Conservation (phyloP, 352 stramenopile species). For the Phytophthora hybrid region DNA sequence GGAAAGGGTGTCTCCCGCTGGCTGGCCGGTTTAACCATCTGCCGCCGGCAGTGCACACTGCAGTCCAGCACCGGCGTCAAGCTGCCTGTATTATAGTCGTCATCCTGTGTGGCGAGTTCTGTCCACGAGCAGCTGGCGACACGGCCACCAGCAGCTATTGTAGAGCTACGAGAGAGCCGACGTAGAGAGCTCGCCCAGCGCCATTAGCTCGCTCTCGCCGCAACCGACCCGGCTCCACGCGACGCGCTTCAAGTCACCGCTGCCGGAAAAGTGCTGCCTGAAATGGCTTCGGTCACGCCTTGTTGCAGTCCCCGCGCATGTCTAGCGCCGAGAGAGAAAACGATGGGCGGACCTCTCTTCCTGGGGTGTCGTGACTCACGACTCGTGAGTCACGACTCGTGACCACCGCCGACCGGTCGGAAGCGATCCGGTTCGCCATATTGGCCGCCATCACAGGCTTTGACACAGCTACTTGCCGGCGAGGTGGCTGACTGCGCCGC, state of each 20-base stretch:
- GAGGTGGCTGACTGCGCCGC: not conserved
- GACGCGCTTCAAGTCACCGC: constrained; percentile 28
- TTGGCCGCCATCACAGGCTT: constrained; percentile 26
- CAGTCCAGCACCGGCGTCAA: constrained; percentile 2
- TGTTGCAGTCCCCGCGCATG: constrained; percentile 9
- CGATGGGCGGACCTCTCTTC: constrained; percentile 3
- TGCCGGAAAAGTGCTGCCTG: not conserved
- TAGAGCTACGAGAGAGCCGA: too few species aligned
- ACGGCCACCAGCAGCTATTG: not conserved
- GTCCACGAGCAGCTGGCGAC: constrained; percentile 19
- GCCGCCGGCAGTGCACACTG: not conserved
- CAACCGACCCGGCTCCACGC: constrained; percentile 20
- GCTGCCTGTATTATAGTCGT: not conserved
- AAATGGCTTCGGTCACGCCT: constrained; percentile 1
- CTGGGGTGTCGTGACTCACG: not conserved
- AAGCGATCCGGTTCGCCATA: constrained; percentile 9
- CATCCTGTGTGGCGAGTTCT: not conserved
- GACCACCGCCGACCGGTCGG: too few species aligned
- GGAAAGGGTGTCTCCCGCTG: constrained; percentile 18
- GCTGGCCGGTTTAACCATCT: constrained; percentile 17
- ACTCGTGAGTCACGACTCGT: too few species aligned
- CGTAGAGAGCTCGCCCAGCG: not conserved
- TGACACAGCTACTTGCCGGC: constrained; percentile 4
- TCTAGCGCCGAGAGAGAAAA: constrained; percentile 12
- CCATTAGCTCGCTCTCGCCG: constrained; percentile 19